phyloP scores from a whole-genome alignment of 139 green algal genomes.

The Bryopsis sp. region DNA sequence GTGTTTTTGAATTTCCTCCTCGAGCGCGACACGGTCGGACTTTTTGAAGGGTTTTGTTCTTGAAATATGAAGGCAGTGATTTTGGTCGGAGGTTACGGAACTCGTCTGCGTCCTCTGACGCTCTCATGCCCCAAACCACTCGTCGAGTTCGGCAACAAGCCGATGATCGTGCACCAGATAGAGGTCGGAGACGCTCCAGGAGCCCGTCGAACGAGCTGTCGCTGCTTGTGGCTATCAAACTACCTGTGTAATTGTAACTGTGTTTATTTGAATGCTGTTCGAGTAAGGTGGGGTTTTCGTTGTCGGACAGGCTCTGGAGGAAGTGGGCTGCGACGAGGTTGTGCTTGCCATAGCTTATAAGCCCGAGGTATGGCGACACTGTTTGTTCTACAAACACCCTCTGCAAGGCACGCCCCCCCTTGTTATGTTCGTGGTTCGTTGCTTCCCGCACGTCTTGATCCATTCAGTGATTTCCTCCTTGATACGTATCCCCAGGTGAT shows the following conservation, averaged over 20 bases:
- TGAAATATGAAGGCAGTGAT: constrained; percentile 83
- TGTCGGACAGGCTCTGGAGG: constrained; percentile 86
- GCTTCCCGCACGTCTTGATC: neutral
- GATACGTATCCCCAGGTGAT: constrained; percentile 63
- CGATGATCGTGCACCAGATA: constrained; percentile 98
- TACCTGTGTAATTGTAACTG: neutral
- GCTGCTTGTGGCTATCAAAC: too few species aligned
- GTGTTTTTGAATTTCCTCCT: too few species aligned
- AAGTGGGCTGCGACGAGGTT: constrained; percentile 82
- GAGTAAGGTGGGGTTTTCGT: too few species aligned
- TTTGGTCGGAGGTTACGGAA: constrained; percentile 85
- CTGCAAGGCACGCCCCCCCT: too few species aligned
- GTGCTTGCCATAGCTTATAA: constrained; percentile 96
- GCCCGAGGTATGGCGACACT: constrained; percentile 74
- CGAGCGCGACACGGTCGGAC: too few species aligned
- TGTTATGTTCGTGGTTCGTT: too few species aligned
- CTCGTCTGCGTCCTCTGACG: constrained; percentile 64
- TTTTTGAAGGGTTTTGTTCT: too few species aligned
- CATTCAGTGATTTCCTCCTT: neutral
- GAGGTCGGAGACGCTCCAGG: constrained; percentile 57
- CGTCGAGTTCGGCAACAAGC: constrained; percentile 96
- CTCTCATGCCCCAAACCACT: constrained; percentile 86
- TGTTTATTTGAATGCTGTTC: neutral
- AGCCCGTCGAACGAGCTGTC: too few species aligned
- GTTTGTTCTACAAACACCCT: too few species aligned